A percentile compares a stretch with the other conserved stretches of the same genome.
These are phyloP conservation scores for Lasiosphaeria ovina DNA, from an alignment of 495 filamentous ascomycete species.

Conservation along the genomic window DNA sequence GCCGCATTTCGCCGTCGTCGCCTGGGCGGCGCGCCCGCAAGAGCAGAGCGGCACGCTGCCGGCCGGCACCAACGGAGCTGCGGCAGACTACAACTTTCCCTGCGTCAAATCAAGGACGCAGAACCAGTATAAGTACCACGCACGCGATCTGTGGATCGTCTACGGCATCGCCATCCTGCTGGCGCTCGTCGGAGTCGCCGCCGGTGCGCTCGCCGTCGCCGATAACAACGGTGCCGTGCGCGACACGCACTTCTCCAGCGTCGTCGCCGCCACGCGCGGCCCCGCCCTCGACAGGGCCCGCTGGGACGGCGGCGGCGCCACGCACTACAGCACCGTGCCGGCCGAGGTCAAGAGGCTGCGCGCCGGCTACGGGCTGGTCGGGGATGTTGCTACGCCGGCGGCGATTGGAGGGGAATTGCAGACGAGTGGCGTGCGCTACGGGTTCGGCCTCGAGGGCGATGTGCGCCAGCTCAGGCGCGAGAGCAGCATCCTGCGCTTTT, in stretches of 20 bases:
- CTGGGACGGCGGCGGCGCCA: conserved; percentile 20
- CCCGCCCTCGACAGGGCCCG: conserved; percentile 30
- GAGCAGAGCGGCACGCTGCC: conserved; percentile 22
- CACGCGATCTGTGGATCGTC: conserved; percentile 39
- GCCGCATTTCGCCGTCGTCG: conserved; percentile 34
- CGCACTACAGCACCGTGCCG: conserved; percentile 12
- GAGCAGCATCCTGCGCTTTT: neutral
- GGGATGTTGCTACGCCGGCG: neutral
- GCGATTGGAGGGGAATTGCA: neutral
- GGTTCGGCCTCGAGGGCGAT: conserved; percentile 39
- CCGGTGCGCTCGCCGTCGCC: conserved; percentile 27
- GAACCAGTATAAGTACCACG: conserved; percentile 34
- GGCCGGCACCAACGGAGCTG: conserved; percentile 1
- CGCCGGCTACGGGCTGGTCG: conserved; percentile 35
- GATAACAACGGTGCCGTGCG: conserved; percentile 35
- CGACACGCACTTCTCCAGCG: conserved; percentile 35
- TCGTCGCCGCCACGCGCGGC: conserved; percentile 39
- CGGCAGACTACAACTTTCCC: conserved; percentile 24
- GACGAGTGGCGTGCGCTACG: conserved; percentile 24
- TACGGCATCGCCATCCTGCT: conserved; percentile 34
- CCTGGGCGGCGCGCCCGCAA: conserved; percentile 35
- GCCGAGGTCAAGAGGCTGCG: conserved; percentile 22
- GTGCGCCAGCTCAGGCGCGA: conserved; percentile 21
- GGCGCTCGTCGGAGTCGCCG: conserved; percentile 20
- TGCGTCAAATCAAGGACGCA: conserved; percentile 29